Evolutionary conservation across 2,329 filamentous ascomycete genomes (phyloP), one percentile per base, ranked within the genome.

Genomic region (Alternaria atra): DNA sequence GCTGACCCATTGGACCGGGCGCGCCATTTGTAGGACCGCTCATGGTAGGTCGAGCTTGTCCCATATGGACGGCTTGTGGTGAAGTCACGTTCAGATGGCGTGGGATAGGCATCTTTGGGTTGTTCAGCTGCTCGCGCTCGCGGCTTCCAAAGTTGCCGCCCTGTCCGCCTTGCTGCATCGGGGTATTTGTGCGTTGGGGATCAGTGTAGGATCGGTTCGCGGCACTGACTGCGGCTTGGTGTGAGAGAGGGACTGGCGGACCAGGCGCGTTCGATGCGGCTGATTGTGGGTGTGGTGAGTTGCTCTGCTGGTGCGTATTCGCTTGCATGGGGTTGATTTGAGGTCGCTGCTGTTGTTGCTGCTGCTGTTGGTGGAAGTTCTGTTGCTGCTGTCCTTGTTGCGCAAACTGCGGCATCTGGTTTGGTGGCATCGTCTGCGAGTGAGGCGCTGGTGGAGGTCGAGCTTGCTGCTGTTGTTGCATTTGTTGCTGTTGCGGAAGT

Each of bases 1-100:
- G 94, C 73, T 97, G 93, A 52, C 90, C 90, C 86, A 97, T 91
- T 51, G 95, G 90, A 54, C 93, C 93, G 54, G 91, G 91, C 1
- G 91, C 86, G 6, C 89, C 89, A 64, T 91, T 91, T 53, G 88
- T 89, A 17, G 88, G 85, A 23, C 93, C 93, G 51, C 91, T 91
- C 73, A 95, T 86, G 0, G 94, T 97, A n/a, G 95, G 95, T 7
- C 95, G 89, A 10, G 81, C 87, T 75, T 81, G 87, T 66, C 80
- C 87, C 89, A 94, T 90, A 10, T 85, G 79, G 23, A 97, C 93
- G 2, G 93, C 90, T 62, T 89, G 86, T 5, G 92, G 92, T 43
- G 90, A 84, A 53, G 88, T 85, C 6, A 90, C 87, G 46, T 91
- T 90, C 48, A 98, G 85, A 39, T 86, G 88, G 79, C 96, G 97